Evolutionary conservation across 192 early-diverging fungal genomes (phyloP).

Genomic region (Backusella tuberculispora): DNA sequence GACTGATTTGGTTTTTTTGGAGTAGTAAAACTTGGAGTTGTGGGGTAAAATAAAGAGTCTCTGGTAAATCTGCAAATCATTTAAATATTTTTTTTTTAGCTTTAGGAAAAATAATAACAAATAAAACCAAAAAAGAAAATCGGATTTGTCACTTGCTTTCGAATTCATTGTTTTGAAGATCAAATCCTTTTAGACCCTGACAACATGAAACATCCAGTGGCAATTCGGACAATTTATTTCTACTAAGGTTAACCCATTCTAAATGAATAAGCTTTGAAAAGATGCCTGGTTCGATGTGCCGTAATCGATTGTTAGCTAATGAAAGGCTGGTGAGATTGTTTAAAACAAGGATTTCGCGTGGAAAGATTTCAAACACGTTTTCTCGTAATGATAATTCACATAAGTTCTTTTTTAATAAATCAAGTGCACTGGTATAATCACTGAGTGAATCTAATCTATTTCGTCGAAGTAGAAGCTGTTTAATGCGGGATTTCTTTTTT

Average conservation of each 20-base stretch:
- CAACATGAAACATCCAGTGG: conserved; percentile 40
- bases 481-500: conserved; percentile 5
- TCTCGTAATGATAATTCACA: conserved; percentile 46
- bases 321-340: conserved; percentile 47
- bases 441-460: conserved; percentile 25
- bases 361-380: conserved; percentile 44
- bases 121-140: background rate
- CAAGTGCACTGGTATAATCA: conserved; percentile 27
- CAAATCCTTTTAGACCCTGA: conserved; percentile 41
- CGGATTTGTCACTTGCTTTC: conserved; percentile 24
- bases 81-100: background rate
- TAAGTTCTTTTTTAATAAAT: conserved; percentile 30
- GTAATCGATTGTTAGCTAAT: conserved; percentile 44
- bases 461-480: conserved; percentile 25
- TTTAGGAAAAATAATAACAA: background rate
- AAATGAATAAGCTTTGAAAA: conserved; percentile 25
- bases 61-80: conserved; percentile 30
- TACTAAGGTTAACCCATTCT: conserved; percentile 33
- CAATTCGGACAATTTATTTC: conserved; percentile 24
- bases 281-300: conserved; percentile 13
- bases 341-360: conserved; percentile 41
- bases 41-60: conserved; percentile 36
- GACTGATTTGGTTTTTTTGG: conserved; percentile 49
- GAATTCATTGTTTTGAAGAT: conserved; percentile 47
- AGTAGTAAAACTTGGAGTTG: conserved; percentile 42